Percentiles rank a stretch among this genome's conserved stretches.
These are phyloP conservation scores for Poa annua DNA, from an alignment of 176 grass and related monocot species.

Conservation along the genomic window DNA sequence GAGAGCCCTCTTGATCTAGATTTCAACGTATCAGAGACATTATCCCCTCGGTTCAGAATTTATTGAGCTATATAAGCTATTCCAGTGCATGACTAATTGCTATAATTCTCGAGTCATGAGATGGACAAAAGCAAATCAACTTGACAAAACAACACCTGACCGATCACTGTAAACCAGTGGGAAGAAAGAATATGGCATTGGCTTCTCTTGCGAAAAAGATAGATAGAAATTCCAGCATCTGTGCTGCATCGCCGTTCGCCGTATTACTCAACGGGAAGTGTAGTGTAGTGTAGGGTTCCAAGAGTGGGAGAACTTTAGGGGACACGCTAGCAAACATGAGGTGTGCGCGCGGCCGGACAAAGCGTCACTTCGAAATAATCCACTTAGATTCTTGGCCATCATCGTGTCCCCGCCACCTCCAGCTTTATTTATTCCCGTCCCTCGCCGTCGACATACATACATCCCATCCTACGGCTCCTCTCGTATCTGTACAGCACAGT, in stretches of 20 bases:
- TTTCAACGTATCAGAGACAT: no score
- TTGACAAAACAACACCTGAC: neutral
- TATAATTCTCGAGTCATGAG: neutral
- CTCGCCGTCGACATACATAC: slow-evolving; percentile 43
- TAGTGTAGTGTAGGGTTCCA: neutral
- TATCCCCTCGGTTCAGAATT: no score
- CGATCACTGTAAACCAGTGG: neutral
- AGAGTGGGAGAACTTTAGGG: slow-evolving; percentile 45
- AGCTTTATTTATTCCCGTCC: slow-evolving; percentile 44
- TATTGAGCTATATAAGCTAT: neutral
- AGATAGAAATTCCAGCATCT: neutral
- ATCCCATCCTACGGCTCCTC: slow-evolving; percentile 26
- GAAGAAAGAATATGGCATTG: slow-evolving; percentile 16
- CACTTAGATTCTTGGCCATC: slow-evolving; percentile 57
- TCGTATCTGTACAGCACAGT: slow-evolving; percentile 27
- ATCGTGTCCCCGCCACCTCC: slow-evolving; percentile 36
- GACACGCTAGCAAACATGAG: slow-evolving; percentile 48
- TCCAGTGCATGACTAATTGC: neutral
- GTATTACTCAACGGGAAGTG: slow-evolving; percentile 7
- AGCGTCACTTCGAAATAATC: slow-evolving; percentile 66
- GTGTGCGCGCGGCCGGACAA: slow-evolving; percentile 55
- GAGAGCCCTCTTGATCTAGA: no score
- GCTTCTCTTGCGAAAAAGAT: neutral
- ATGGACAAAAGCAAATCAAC: neutral
- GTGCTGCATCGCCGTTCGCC: neutral